Evolutionary conservation across 1,284 basidiomycete species (phyloP).

Genomic region (Ceratobasidium sp.): DNA sequence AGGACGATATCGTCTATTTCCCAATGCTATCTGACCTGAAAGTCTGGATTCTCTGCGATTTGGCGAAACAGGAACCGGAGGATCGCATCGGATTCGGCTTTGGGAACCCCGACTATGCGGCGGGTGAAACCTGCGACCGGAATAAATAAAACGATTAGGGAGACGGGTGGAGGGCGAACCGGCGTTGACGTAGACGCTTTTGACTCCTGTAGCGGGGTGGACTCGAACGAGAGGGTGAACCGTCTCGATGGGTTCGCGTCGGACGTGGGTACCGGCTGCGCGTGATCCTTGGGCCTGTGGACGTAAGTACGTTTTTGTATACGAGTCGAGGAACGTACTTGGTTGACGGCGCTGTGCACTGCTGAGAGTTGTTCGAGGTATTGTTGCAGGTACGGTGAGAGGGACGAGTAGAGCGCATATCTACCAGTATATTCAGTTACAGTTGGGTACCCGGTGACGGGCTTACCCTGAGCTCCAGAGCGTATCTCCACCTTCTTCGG

Average conservation of each 20-base stretch:
- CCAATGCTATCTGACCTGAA: slow-evolving; percentile 77
- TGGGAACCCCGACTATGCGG: slow-evolving; percentile 78
- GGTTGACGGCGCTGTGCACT: slow-evolving; percentile 66
- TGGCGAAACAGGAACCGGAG: slow-evolving; percentile 73
- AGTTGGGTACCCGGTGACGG: neutral
- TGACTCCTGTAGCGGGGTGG: slow-evolving; percentile 46
- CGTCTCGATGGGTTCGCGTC: slow-evolving; percentile 72
- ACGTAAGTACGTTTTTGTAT: neutral
- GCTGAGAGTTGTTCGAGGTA: slow-evolving; percentile 71
- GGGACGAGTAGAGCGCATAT: slow-evolving; percentile 61
- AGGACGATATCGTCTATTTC: slow-evolving; percentile 69
- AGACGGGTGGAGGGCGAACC: slow-evolving; percentile 7
- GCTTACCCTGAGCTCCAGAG: slow-evolving; percentile 43
- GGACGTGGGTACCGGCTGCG: slow-evolving; percentile 67
- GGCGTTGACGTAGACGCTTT: slow-evolving; percentile 52
- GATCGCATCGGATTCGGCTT: slow-evolving; percentile 77
- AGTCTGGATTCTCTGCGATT: slow-evolving; percentile 70
- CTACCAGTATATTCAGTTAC: slow-evolving; percentile 27
- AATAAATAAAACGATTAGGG: neutral
- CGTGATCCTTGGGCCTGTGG: slow-evolving; percentile 69
- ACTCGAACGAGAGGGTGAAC: slow-evolving; percentile 54
- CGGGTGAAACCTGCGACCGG: slow-evolving; percentile 52
- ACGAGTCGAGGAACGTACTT: neutral
- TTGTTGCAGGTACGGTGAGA: slow-evolving; percentile 68
- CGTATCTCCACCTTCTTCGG: slow-evolving; percentile 36